phyloP scores from a whole-genome alignment of 352 stramenopile genomes.

The Phytophthora hybrid region DNA sequence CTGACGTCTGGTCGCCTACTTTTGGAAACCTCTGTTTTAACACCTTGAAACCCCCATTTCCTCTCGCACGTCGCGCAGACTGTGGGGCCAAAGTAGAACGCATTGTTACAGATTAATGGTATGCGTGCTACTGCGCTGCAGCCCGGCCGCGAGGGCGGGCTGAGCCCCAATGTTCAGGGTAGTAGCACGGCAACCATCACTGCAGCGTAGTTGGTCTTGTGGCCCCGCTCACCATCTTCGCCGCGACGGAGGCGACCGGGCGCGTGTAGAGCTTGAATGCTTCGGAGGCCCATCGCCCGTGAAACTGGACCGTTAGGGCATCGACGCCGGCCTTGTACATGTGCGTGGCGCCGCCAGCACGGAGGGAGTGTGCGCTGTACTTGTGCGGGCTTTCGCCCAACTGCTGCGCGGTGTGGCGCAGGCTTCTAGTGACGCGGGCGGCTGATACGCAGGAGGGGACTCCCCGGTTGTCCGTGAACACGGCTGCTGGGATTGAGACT shows the following conservation, averaged over 20 bases:
- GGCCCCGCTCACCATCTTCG: background rate
- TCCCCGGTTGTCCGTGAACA: background rate
- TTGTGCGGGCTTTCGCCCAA: background rate
- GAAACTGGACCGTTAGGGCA: constrained; percentile 9
- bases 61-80: background rate
- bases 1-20: no score
- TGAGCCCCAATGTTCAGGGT: background rate
- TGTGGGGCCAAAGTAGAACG: background rate
- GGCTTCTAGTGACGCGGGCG: background rate
- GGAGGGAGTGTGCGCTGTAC: constrained; percentile 6
- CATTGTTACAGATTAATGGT: background rate
- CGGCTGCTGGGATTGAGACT: background rate
- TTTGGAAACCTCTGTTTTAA: no score
- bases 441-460: background rate
- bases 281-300: constrained; percentile 9
- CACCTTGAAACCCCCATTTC: no score
- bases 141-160: background rate
- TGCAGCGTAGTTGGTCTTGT: background rate
- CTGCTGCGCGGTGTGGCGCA: background rate
- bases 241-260: background rate
- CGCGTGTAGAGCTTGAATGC: constrained; percentile 9
- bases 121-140: background rate
- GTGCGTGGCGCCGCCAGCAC: constrained; percentile 7
- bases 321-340: constrained; percentile 13
- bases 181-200: background rate